Base-by-base conservation (phyloP, 129 eudicot species). In the Ambrosia artemisiifolia region DNA sequence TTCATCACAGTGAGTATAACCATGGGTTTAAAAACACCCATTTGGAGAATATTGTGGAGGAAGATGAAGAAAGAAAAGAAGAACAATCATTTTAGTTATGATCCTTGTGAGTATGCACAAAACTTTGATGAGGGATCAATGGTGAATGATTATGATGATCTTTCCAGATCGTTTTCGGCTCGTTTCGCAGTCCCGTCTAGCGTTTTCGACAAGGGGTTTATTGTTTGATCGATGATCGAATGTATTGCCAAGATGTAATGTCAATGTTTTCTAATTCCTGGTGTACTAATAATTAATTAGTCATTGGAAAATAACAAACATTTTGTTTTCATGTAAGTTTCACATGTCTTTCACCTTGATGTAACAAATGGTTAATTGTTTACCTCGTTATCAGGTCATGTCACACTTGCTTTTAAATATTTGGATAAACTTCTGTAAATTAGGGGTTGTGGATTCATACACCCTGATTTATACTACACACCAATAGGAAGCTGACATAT, bases 111-210 rank as follows among this genome's bases (percentile, higher is more conserved):
- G 63, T 90, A 90, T 68, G 80, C 97, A 0, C 88, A 83, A 73
- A 87, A 90, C 61, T 90, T 87, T 18, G 97, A 90, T 81, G 79
- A 83, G 20, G 89, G 88, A 2, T 71, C 38, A 12, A 46, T 49
- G 75, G 71, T 75, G 74, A 79, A 75, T 63, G 81, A 70, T 63
- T 74, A 55, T 11, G 96, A 83, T 69, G 87, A 77, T 40, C 76
- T 90, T 17, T 76, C 84, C 1, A 70, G 89, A 14, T 83, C 95
- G 1, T 90, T 90, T 68, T 90, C 96, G 3, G 91, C 96, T 79
- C 88, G 91, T 13, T 90, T 90, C 24, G 97, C 97, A 19, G 91
- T 82, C 74, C 80, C 95, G 1, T 48, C 75, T 59, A 61, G 4
- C 2, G 59, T 50, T 18, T 70, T 62, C 34, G 54, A 69, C 49